phyloP scores from a whole-genome alignment of 306 rosid genomes.

The Prunus mongolica region DNA sequence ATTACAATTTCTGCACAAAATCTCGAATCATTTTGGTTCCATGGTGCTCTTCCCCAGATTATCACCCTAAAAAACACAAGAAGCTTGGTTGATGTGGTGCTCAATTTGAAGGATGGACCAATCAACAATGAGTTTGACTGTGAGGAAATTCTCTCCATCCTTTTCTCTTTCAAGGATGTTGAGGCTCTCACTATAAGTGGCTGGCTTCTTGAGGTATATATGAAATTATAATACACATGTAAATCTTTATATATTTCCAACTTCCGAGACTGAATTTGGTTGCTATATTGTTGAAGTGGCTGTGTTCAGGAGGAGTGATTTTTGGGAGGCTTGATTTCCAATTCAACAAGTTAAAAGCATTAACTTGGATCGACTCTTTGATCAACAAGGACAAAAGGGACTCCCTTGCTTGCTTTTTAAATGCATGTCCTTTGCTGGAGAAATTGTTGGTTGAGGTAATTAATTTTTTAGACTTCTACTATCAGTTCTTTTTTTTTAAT shows the following conservation, averaged over 20 bases:
- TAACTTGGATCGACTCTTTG: constrained; percentile 14
- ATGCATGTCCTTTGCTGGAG: constrained; percentile 12
- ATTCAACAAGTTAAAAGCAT: constrained; percentile 15
- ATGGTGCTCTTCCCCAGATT: constrained; percentile 17
- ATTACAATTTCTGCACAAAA: constrained; percentile 2
- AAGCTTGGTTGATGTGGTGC: constrained; percentile 13
- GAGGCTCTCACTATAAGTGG: constrained; percentile 23
- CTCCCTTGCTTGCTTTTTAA: constrained; percentile 27
- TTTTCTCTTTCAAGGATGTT: constrained; percentile 20
- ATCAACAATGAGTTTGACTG: constrained; percentile 18
- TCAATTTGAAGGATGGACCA: constrained; percentile 14
- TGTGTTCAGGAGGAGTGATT: constrained; percentile 25
- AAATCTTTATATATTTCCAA: no score
- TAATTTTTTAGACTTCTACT: neutral
- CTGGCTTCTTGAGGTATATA: constrained; percentile 30
- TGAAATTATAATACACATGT: neutral
- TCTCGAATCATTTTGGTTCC: constrained; percentile 8
- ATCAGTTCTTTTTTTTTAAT: neutral
- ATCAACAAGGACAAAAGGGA: constrained; percentile 18
- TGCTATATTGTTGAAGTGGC: constrained; percentile 13
- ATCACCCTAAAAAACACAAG: neutral
- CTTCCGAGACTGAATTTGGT: neutral
- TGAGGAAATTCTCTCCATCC: constrained; percentile 11
- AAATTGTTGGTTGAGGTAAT: constrained; percentile 10
- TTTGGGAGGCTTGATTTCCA: constrained; percentile 18